Base-by-base conservation (phyloP, 352 stramenopile species). In the Phytopythium vexans region DNA sequence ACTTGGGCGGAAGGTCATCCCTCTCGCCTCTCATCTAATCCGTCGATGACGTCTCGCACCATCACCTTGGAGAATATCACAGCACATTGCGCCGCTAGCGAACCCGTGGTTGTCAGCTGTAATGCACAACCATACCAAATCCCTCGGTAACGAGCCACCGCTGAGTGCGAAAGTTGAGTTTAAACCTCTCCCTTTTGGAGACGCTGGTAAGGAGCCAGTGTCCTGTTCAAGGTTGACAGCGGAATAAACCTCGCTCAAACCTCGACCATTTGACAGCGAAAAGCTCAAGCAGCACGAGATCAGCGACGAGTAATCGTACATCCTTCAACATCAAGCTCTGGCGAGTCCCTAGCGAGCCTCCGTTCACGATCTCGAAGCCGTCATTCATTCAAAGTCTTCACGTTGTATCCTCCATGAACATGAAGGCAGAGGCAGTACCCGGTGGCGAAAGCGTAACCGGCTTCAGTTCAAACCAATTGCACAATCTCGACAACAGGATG, bases 301-400 rank as follows among this genome's bases (percentile, higher is more conserved):
- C 21, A 80, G 77, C 48, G 81, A 89, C 45, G 81, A 92, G 46
- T 83, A 87, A 55, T 53, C 68, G 8, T 92, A 92, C 50, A 86
- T 89, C 56, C 65, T 89, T 32, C 68, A 80, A 39, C 72, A 79
- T 11, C 71, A 73, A 8, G 64, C 70, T 3, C 72, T 56, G 41
- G 49, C 32, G 56, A 61, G 3, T 43, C 1, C 35, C 37, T 35
- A 68, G 50, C 10, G 33, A 76, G n/a, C 70, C 74, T 33, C 56
- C 62, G 2, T 70, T 64, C 4, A 72, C 62, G 4, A 51, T 88
- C 3, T 62, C 71, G 14, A 74, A 68, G 10, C 79, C 79, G 4
- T 74, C 74, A 4, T 54, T 88, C 2, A 45, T 90, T 27, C 64
- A 89, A 43, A 86, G 70, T 43, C 82, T 77, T 5, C 49, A 56